These are phyloP conservation scores for Beauveria varroae DNA, from an alignment of 2,329 filamentous ascomycete genomes.

Conservation along the genomic window DNA sequence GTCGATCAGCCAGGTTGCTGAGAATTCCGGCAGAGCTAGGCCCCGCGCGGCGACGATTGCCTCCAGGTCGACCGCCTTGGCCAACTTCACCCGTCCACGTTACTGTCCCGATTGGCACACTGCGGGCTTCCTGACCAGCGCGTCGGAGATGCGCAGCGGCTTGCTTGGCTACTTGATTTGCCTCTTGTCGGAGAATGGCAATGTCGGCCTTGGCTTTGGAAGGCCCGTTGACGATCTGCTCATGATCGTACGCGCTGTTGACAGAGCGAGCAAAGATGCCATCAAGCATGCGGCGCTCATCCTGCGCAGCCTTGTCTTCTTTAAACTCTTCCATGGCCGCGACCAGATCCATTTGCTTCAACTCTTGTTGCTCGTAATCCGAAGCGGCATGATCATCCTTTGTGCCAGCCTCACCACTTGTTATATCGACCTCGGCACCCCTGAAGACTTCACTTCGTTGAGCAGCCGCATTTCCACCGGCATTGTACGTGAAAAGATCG, in stretches of 20 bases:
- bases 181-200: constrained; percentile 72
- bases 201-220: constrained; percentile 66
- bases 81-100: constrained; percentile 91
- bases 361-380: constrained; percentile 31
- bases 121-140: constrained; percentile 63
- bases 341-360: constrained; percentile 51
- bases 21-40: constrained; percentile 49
- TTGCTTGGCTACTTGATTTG: constrained; percentile 67
- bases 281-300: constrained; percentile 75
- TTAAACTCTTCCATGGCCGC: constrained; percentile 58
- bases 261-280: constrained; percentile 84
- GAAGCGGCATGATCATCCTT: constrained; percentile 4
- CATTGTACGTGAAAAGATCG: constrained; percentile 68
- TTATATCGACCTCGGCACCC: constrained; percentile 62
- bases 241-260: constrained; percentile 88
- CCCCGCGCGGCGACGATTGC: constrained; percentile 41
- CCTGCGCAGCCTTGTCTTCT: constrained; percentile 41
- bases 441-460: constrained; percentile 84
- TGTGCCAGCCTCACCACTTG: constrained; percentile 6
- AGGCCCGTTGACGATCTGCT: constrained; percentile 77
- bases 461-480: constrained; percentile 50
- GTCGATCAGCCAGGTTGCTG: constrained; percentile 49
- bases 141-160: constrained; percentile 70
- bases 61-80: constrained; percentile 62
- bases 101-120: constrained; percentile 72